Base-by-base conservation (phyloP, 257 asterid genomes). In the Fraxinus quadrangulata region DNA sequence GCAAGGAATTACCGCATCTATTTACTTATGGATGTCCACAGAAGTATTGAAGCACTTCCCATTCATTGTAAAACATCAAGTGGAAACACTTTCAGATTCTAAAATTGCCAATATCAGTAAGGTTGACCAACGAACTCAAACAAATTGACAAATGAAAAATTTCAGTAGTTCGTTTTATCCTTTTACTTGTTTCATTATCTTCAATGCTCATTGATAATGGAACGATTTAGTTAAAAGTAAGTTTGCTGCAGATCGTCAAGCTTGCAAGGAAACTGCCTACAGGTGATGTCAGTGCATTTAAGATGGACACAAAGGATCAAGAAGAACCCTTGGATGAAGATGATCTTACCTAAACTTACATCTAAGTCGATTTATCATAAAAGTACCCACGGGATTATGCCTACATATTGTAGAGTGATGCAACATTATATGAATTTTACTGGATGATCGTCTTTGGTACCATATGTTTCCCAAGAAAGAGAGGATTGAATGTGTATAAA, bases 201-300 rank as follows among this genome's bases (percentile, higher is more conserved):
- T 51, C 34, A 10, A 40, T 42, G 11, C 24, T 71, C 45, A 7
- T 51, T 71, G 51, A 7, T 39, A 30, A 49, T 51, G 69, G 54
- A 23, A 34, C 26, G 30, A 33, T 63, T 28, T 79, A 40, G 42
- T 74, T 59, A 51, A 39, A 26, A 36, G 67, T 76, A 65, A 33
- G 37, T 24, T 75, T 69, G 16, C 40, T 82, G 77, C 92, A 96
- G 99, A 88, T 96, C 68, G 26, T 96, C 83, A 92, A 83, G 91
- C 89, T 93, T 72, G 98, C 98, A 68, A 90, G 97, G 90, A 96
- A 96, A 85, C 68, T 96, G 79, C 98, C 99, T 1, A 93, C 92
- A 0, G 97, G 97, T 66, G 99, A 96, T 80, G 94, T 92, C 1
- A 84, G 86, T 17, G 81, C 85, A 7, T 79, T 92, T 65, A 93